phyloP scores from a whole-genome alignment of 768 basidiomycete species.

The Myochromella boudieri region DNA sequence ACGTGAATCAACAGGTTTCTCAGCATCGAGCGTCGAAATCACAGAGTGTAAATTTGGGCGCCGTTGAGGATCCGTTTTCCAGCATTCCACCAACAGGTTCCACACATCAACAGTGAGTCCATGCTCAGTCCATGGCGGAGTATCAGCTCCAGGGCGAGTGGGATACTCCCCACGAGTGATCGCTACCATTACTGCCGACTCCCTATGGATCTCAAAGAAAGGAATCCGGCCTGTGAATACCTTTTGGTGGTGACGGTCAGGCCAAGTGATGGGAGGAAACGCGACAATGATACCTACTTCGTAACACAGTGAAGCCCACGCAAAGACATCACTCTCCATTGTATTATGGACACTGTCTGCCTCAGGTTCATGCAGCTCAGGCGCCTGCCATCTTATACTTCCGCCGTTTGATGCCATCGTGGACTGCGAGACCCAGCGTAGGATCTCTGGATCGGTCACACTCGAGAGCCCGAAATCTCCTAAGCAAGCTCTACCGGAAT shows the following conservation, averaged over 20 bases:
- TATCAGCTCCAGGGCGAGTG: background rate
- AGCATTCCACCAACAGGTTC: slow-evolving; percentile 6
- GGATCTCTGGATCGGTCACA: slow-evolving; percentile 15
- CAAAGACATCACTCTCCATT: slow-evolving; percentile 7
- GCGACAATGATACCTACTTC: background rate
- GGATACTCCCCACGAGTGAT: slow-evolving; percentile 7
- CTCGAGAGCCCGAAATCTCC: slow-evolving; percentile 47
- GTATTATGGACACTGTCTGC: slow-evolving; percentile 8
- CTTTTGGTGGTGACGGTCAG: slow-evolving; percentile 10
- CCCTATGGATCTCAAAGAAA: slow-evolving; percentile 19
- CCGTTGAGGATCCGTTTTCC: background rate
- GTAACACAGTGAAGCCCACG: slow-evolving; percentile 7
- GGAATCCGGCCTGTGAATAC: slow-evolving; percentile 25
- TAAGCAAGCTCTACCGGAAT: slow-evolving; percentile 37
- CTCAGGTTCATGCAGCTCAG: slow-evolving; percentile 29
- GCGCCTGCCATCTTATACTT: slow-evolving; percentile 31
- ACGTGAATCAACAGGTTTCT: background rate
- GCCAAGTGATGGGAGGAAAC: background rate
- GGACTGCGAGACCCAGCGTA: slow-evolving; percentile 14
- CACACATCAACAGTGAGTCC: slow-evolving; percentile 6
- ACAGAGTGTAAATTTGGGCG: slow-evolving; percentile 2
- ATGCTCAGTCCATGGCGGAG: background rate
- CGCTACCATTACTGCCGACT: slow-evolving; percentile 21
- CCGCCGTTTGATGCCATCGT: slow-evolving; percentile 19
- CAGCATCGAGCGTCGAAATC: background rate